These are phyloP conservation scores for Aspergillus pseudotamarii DNA, from an alignment of 2,329 filamentous ascomycete species.

Conservation along the genomic window DNA sequence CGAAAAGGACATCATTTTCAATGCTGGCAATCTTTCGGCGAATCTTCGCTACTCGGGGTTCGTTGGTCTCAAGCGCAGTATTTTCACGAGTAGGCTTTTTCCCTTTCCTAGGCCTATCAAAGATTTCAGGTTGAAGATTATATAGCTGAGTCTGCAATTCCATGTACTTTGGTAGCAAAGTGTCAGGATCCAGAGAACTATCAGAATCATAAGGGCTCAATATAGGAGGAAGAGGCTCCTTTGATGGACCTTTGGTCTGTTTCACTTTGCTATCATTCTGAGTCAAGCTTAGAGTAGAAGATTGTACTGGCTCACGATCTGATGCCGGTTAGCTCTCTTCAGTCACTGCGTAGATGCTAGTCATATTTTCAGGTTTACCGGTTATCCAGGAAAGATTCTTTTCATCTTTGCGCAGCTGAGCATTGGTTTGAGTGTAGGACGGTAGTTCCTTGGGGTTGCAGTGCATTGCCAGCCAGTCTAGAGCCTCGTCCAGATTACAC, in stretches of 20 bases:
- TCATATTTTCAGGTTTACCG: constrained; percentile 29
- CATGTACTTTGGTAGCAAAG: constrained; percentile 75
- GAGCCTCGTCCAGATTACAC: constrained; percentile 83
- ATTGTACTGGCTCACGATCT: constrained; percentile 35
- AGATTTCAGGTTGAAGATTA: constrained; percentile 59
- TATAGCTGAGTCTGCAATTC: constrained; percentile 72
- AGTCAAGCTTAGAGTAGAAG: constrained; percentile 27
- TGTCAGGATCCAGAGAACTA: constrained; percentile 74
- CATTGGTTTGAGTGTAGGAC: constrained; percentile 62
- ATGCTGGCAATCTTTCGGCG: constrained; percentile 75
- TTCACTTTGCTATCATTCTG: constrained; percentile 28
- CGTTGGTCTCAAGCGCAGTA: constrained; percentile 19
- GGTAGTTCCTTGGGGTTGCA: constrained; percentile 70
- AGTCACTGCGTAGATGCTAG: constrained; percentile 15
- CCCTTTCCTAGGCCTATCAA: constrained; percentile 45
- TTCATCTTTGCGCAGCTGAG: constrained; percentile 35
- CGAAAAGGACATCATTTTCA: constrained; percentile 76
- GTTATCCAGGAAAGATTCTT: constrained; percentile 39
- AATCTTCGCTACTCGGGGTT: constrained; percentile 63
- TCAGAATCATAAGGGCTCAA: constrained; percentile 49
- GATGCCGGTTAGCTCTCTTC: constrained; percentile 29
- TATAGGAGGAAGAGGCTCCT: constrained; percentile 25
- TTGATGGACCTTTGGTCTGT: constrained; percentile 30
- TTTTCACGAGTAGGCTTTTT: constrained; percentile 41
- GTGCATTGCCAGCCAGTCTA: constrained; percentile 88